Evolutionary conservation across 768 basidiomycete genomes (phyloP).

Genomic region (Termitomyces heimii): DNA sequence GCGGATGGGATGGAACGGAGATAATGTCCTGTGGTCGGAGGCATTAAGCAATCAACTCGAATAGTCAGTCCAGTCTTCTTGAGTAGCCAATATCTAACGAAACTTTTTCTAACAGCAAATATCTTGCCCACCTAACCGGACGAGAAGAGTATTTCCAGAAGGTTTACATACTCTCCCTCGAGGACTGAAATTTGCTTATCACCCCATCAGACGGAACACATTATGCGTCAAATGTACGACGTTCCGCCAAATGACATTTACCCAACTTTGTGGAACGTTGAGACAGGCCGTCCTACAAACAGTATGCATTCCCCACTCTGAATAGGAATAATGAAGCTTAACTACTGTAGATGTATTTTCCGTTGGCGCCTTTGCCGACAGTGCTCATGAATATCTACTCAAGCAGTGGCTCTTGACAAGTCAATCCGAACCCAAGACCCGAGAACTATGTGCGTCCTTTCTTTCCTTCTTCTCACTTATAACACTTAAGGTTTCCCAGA

Average conservation of each 20-base stretch:
- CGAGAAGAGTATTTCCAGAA: constrained; percentile 54
- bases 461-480: constrained; percentile 28
- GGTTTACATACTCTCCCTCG: constrained; percentile 14
- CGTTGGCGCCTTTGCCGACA: constrained; percentile 56
- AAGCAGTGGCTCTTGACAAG: constrained; percentile 63
- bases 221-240: constrained; percentile 46
- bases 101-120: constrained; percentile 44
- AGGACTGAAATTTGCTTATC: background rate
- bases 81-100: background rate
- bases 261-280: constrained; percentile 45
- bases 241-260: constrained; percentile 45
- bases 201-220: constrained; percentile 34
- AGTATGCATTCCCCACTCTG: constrained; percentile 25
- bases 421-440: constrained; percentile 41
- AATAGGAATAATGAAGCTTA: background rate
- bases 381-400: constrained; percentile 64
- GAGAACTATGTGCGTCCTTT: constrained; percentile 51
- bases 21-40: constrained; percentile 31
- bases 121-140: constrained; percentile 71
- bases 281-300: constrained; percentile 35
- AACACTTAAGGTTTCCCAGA: constrained; percentile 19
- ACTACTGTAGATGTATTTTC: constrained; percentile 34
- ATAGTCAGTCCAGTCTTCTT: constrained; percentile 26
- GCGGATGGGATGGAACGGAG: constrained; percentile 23
- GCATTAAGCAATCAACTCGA: constrained; percentile 61